phyloP scores from a whole-genome alignment of 2,329 filamentous ascomycete species.

The Oidium heveae region DNA sequence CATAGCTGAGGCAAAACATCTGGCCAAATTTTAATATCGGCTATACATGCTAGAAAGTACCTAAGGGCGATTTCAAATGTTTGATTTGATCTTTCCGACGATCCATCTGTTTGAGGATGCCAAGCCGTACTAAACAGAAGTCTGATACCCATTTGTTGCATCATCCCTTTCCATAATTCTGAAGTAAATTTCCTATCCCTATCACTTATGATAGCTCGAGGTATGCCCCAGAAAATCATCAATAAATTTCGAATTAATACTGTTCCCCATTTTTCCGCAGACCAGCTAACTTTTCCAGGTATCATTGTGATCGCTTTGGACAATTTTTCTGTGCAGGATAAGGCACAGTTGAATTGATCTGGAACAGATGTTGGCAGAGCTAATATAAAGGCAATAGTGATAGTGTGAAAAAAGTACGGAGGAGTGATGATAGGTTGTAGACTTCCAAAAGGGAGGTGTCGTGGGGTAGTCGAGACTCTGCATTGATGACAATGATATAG shows the following conservation, averaged over 20 bases:
- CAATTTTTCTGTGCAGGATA: not conserved
- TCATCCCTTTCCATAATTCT: not conserved
- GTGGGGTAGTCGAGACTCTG: not conserved
- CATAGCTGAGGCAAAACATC: not conserved
- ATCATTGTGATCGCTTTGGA: not conserved
- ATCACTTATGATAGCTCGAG: not conserved
- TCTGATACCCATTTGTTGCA: too few relatives aligned
- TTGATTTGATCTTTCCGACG: too few relatives aligned
- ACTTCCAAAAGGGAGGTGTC: not conserved
- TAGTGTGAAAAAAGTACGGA: not conserved
- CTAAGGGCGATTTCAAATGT: not conserved
- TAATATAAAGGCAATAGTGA: not conserved
- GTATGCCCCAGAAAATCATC: not conserved
- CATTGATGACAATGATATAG: not conserved
- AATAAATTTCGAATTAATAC: not conserved
- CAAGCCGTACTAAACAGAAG: too few relatives aligned
- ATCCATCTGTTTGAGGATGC: too few relatives aligned
- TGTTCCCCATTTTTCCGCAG: not conserved
- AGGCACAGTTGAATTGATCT: not conserved
- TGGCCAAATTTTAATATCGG: not conserved
- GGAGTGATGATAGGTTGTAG: not conserved
- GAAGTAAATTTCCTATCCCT: not conserved
- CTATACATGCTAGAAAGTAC: not conserved
- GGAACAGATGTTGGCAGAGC: not conserved
- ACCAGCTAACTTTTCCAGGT: not conserved